These are phyloP conservation scores for Plasmodium gonderi DNA, from an alignment of 169 alveolate species.

Conservation along the genomic window DNA sequence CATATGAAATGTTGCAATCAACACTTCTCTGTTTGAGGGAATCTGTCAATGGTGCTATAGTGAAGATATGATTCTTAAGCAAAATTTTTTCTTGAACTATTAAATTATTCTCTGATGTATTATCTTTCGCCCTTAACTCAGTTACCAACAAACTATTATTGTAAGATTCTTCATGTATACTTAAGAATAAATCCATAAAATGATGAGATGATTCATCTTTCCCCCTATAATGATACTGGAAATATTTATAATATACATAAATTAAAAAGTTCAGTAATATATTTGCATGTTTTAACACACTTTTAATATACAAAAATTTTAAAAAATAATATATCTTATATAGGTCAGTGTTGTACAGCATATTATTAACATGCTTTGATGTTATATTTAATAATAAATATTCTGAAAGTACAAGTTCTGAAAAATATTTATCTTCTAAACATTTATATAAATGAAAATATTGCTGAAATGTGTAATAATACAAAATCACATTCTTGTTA, in stretches of 20 bases:
- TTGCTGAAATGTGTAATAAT: conserved; percentile 54
- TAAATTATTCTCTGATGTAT: neutral
- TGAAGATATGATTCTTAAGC: neutral
- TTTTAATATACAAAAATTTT: conserved; percentile 39
- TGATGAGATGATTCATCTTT: conserved; percentile 15
- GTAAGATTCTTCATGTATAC: conserved; percentile 63
- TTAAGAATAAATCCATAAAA: conserved; percentile 53
- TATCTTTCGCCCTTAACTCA: conserved; percentile 21
- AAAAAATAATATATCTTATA: conserved; percentile 44
- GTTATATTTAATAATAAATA: conserved; percentile 26
- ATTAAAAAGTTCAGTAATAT: conserved; percentile 48
- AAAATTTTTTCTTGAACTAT: neutral
- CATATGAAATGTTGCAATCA: no score
- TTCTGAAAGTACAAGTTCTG: conserved; percentile 58
- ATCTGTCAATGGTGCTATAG: neutral
- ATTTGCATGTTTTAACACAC: conserved; percentile 33
- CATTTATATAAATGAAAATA: conserved; percentile 54
- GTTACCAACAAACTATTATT: conserved; percentile 10
- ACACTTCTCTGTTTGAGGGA: neutral
- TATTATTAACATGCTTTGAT: conserved; percentile 14
- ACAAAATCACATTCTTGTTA: conserved; percentile 47
- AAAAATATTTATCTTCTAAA: conserved; percentile 58
- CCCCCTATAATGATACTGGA: conserved; percentile 27
- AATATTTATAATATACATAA: conserved; percentile 72
- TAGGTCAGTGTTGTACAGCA: conserved; percentile 11